A percentile compares a stretch with the other conserved stretches of the same genome.
Evolutionary conservation across 1,284 basidiomycete genomes (phyloP).

Genomic region (Cutaneotrichosporon spelunceum): DNA sequence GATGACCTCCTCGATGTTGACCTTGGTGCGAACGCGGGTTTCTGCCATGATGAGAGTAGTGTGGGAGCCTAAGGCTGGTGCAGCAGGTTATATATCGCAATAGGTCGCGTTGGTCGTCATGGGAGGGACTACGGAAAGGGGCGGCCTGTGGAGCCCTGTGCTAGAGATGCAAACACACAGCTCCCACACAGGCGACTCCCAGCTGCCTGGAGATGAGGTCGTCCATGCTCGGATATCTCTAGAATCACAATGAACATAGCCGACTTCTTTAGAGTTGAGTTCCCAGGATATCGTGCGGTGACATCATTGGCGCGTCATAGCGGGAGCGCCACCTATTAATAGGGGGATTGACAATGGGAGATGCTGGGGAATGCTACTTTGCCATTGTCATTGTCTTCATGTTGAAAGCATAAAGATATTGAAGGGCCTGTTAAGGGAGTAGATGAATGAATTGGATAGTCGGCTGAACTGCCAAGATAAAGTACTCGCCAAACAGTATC

Average conservation of each 20-base stretch:
- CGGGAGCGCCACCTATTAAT: no score
- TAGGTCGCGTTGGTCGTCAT: background rate
- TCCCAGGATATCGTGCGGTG: background rate
- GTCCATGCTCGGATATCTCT: no score
- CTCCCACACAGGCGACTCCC: background rate
- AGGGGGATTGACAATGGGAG: no score
- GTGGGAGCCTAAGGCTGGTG: background rate
- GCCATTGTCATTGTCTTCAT: no score
- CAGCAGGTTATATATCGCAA: background rate
- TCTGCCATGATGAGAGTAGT: slow-evolving; percentile 16
- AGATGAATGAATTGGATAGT: no score
- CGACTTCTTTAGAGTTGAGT: no score
- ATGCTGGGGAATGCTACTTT: no score
- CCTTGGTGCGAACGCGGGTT: slow-evolving; percentile 22
- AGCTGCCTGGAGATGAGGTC: background rate
- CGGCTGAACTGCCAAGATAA: no score
- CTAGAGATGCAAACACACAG: background rate
- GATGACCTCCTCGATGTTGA: slow-evolving; percentile 50
- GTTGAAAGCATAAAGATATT: no score
- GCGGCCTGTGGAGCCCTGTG: background rate
- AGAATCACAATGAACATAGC: no score
- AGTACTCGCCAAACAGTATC: no score
- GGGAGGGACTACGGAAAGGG: background rate
- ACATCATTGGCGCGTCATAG: background rate
- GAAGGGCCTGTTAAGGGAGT: no score